Percentiles rank a stretch among this genome's conserved stretches.
Conservation (phyloP, 805 yeast genomes). For the Starmera quercuum region DNA sequence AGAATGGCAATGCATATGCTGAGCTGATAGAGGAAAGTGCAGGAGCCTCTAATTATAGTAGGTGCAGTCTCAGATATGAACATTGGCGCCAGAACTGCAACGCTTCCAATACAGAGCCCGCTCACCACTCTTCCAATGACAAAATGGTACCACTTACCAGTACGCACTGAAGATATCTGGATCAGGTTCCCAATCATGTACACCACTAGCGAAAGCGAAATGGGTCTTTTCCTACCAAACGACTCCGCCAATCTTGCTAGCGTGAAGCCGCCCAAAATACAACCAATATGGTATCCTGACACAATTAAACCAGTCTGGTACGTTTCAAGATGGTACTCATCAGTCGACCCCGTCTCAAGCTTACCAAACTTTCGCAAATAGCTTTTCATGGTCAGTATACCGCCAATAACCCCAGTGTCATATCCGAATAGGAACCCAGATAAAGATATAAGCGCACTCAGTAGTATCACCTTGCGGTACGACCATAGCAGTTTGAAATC, state of each 20-base stretch:
- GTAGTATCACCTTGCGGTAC: constrained; percentile 22
- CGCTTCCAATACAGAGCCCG: constrained; percentile 69
- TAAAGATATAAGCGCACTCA: constrained; percentile 57
- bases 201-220: constrained; percentile 44
- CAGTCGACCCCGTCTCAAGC: constrained; percentile 26
- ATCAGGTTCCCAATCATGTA: constrained; percentile 53
- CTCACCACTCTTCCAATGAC: constrained; percentile 58
- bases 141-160: constrained; percentile 51
- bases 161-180: constrained; percentile 42
- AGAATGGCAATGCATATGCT: constrained; percentile 60
- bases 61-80: constrained; percentile 65
- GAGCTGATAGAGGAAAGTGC: constrained; percentile 58
- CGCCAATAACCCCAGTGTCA: constrained; percentile 63
- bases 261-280: constrained; percentile 61
- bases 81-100: constrained; percentile 68
- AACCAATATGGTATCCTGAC: constrained; percentile 57
- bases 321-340: constrained; percentile 32
- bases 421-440: constrained; percentile 65
- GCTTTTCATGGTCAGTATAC: constrained; percentile 57
- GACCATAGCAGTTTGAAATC: constrained; percentile 29
- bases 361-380: constrained; percentile 22
- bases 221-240: constrained; percentile 53
- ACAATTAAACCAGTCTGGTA: constrained; percentile 43
- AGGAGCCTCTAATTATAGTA: constrained; percentile 55
- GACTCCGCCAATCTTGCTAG: constrained; percentile 53